Base-by-base conservation (phyloP, 2,329 filamentous ascomycete genomes). In the Diaporthe citriasiana region DNA sequence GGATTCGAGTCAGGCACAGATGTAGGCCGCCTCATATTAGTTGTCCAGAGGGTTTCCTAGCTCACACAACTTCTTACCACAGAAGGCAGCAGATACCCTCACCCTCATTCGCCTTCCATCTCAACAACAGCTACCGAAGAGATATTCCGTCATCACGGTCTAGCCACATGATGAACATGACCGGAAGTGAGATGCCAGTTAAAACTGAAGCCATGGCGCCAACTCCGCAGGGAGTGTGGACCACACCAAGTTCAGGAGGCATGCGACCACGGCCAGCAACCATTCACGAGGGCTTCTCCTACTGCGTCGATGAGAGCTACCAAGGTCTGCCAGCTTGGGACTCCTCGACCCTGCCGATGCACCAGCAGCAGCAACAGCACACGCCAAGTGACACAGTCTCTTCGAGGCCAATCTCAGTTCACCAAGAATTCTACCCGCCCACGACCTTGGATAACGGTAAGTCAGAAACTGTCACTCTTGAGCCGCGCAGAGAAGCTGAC, bases 221-320 rank as follows among this genome's bases (percentile, higher is more conserved):
- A 22, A 81, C 83, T 72, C 82, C 86, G 35, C 82, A 86, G 50
- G 85, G 84, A 45, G 82, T 88, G 77, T 91, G 89, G 89, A 87
- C 89, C 73, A 88, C 89, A 66, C 88, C 89, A 12, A 86, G 85
- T 17, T 84, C 89, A 53, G 87, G 89, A 71, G 82, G 85, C 74
- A 81, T 85, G 77, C 85, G 88, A 76, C 87, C 87, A 60, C 86
- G 89, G 51, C 89, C 90, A 71, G 88, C 87, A 56, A 90, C 89
- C 51, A 90, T 91, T 73, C 89, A 91, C 77, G 89, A 91, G 79
- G 88, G 87, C 69, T 91, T 91, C 79, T 88, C 89, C 25, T 92
- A 89, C 81, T 89, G 87, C 78, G 83, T 89, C 76, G 85, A 85
- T 47, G 89, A 90, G 75, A 86, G 89, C 57, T 89, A 86, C 76